A percentile compares a stretch with the other conserved stretches of the same genome.
phyloP scores from a whole-genome alignment of 176 grass and related monocot genomes.

The Triticum dicoccoides region DNA sequence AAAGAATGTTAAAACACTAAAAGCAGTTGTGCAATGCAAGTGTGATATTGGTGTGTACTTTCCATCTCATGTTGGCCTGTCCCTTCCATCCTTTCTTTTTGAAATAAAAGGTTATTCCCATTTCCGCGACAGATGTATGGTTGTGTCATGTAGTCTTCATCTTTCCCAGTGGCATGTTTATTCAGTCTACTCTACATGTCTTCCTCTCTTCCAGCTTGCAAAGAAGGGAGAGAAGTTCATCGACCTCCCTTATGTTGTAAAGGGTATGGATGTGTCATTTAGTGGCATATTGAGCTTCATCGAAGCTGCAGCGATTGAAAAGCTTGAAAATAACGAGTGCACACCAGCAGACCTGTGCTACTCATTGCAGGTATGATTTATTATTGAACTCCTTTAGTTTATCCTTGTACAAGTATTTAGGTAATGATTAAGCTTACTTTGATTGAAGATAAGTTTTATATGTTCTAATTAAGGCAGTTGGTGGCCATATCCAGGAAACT shows the following conservation, averaged over 20 bases:
- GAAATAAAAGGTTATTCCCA: background rate
- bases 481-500: slow-evolving; percentile 64
- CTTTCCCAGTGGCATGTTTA: background rate
- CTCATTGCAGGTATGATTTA: slow-evolving; percentile 78
- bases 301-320: slow-evolving; percentile 83
- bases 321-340: slow-evolving; percentile 95
- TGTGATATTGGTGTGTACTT: background rate
- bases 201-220: slow-evolving; percentile 65
- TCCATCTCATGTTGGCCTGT: background rate
- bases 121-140: background rate
- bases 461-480: background rate
- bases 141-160: background rate
- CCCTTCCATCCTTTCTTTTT: background rate
- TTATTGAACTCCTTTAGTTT: background rate
- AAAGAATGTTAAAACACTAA: slow-evolving; percentile 3
- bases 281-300: slow-evolving; percentile 97
- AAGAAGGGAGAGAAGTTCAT: slow-evolving; percentile 98
- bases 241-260: slow-evolving; percentile 89
- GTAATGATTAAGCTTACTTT: background rate
- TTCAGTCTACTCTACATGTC: background rate
- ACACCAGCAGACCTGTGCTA: slow-evolving; percentile 91
- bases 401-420: background rate
- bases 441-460: background rate
- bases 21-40: background rate
- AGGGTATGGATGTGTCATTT: slow-evolving; percentile 99